A percentile compares a stretch with the other conserved stretches of the same genome.
Conservation (phyloP, 176 grass and related monocot species). For the Cenchrus fungigraminus region DNA sequence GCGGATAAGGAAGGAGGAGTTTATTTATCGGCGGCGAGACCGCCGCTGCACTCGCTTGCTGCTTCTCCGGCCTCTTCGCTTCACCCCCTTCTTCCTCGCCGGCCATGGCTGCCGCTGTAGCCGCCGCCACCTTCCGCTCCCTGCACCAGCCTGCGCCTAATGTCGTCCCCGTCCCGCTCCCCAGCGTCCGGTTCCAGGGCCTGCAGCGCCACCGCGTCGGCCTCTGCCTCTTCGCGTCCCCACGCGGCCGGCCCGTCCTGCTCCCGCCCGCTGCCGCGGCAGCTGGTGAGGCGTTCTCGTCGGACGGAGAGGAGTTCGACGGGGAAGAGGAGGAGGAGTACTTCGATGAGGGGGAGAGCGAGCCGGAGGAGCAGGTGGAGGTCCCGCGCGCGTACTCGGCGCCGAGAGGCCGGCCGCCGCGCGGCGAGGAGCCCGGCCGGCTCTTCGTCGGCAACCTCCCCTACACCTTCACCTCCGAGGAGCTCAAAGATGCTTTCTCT, state of each 20-base stretch:
- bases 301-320: slow-evolving; percentile 31
- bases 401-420: slow-evolving; percentile 34
- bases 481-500: slow-evolving; percentile 67
- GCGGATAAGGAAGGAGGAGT: no score
- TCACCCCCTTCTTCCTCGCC: slow-evolving; percentile 3
- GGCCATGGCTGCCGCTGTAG: slow-evolving; percentile 24
- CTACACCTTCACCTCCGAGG: slow-evolving; percentile 63
- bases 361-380: slow-evolving; percentile 7
- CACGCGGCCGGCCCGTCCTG: slow-evolving; percentile 9
- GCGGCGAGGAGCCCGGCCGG: slow-evolving; percentile 62
- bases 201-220: slow-evolving; percentile 5
- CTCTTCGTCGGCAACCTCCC: slow-evolving; percentile 91
- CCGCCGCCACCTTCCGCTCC: slow-evolving; percentile 27
- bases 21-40: background rate
- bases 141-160: background rate
- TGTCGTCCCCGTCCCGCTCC: background rate
- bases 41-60: slow-evolving; percentile 15
- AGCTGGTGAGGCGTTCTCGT: slow-evolving; percentile 27
- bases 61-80: slow-evolving; percentile 19
- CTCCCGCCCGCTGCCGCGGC: slow-evolving; percentile 29
- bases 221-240: slow-evolving; percentile 13
- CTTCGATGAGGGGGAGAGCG: slow-evolving; percentile 33
- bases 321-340: slow-evolving; percentile 26
- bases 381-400: slow-evolving; percentile 26
- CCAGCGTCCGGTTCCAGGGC: slow-evolving; percentile 26